Evolutionary conservation across 306 rosid genomes (phyloP), one percentile per base, ranked within the genome.

Genomic region (Prunus campanulata): DNA sequence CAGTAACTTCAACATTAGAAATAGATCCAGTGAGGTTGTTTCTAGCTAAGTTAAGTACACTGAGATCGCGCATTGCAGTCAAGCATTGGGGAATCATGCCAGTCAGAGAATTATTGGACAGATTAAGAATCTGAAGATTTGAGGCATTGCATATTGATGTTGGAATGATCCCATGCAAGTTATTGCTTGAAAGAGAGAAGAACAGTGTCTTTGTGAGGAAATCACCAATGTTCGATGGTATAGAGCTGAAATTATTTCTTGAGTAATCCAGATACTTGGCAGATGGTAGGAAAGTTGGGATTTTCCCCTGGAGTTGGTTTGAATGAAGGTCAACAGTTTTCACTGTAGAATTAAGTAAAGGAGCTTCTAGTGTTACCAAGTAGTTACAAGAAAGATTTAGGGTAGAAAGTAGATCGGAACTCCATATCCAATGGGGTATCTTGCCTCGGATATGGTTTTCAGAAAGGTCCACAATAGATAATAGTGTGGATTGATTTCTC

Each of bases 31-130:
- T 47, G 13, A 79, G 66, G 6, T 66, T 7, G 39, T 85, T 85
- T 27, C 22, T 75, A 20, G 68, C 19, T 0, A 79, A 44, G 68
- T 71, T 78, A 1, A 85, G 79, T 55, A 78, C 83, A 19, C 50
- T 50, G 1, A 82, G 72, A 7, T 5, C 4, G 2, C 20, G 11
- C 52, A 47, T 75, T 54, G 51, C 25, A 22, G 11, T 29, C 46
- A 78, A 39, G 68, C 86, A 75, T 3, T 19, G 47, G n/a, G 83
- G 82, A 56, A 85, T 47, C 42, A 8, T 2, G 48, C 80, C 86
- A 68, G 8, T 14, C 9, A 85, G 24, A 14, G 10, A 15, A 75
- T 85, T 85, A 10, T 46, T 19, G 11, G 83, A 75, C 22, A 81
- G 8, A 55, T 81, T 75, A 18, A 85, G 72, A 48, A 81, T 83